Percentiles rank a stretch among this genome's conserved stretches.
phyloP scores from a whole-genome alignment of 2,329 filamentous ascomycete species.

The Microdochium nivale region DNA sequence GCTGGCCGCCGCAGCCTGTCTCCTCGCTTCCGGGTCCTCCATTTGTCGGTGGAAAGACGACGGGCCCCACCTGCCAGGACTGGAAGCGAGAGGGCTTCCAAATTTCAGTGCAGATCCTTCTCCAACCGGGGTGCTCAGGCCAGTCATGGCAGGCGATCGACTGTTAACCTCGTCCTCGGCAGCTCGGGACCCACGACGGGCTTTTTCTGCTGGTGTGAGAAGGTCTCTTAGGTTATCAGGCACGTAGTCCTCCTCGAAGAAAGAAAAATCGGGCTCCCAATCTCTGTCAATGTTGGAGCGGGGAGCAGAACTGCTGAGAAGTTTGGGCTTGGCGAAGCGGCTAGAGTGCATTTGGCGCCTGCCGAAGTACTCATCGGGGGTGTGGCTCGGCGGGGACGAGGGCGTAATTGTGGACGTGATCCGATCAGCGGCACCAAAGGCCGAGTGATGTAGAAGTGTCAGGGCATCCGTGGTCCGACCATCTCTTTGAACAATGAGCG shows the following conservation, averaged over 20 bases:
- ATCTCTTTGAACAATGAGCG: constrained; percentile 55
- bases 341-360: constrained; percentile 64
- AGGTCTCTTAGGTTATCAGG: constrained; percentile 63
- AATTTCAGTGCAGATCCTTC: constrained; percentile 42
- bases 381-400: constrained; percentile 21
- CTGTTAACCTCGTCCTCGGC: constrained; percentile 39
- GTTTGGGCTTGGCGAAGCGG: constrained; percentile 57
- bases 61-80: constrained; percentile 53
- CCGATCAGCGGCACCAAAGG: constrained; percentile 58
- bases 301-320: constrained; percentile 61
- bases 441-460: constrained; percentile 57
- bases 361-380: constrained; percentile 53
- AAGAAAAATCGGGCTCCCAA: constrained; percentile 63
- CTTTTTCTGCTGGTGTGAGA: constrained; percentile 59
- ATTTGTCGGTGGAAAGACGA: constrained; percentile 48
- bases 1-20: constrained; percentile 34
- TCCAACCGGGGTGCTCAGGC: constrained; percentile 23
- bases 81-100: constrained; percentile 50
- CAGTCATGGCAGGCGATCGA: constrained; percentile 22
- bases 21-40: constrained; percentile 45
- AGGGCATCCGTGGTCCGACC: constrained; percentile 53
- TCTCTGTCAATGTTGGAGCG: constrained; percentile 55
- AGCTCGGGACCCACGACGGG: constrained; percentile 50
- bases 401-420: constrained; percentile 39
- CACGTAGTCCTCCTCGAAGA: constrained; percentile 77